A percentile compares a stretch with the other conserved stretches of the same genome.
phyloP scores from a whole-genome alignment of 331 rosid genomes.

The Acacia concinna region DNA sequence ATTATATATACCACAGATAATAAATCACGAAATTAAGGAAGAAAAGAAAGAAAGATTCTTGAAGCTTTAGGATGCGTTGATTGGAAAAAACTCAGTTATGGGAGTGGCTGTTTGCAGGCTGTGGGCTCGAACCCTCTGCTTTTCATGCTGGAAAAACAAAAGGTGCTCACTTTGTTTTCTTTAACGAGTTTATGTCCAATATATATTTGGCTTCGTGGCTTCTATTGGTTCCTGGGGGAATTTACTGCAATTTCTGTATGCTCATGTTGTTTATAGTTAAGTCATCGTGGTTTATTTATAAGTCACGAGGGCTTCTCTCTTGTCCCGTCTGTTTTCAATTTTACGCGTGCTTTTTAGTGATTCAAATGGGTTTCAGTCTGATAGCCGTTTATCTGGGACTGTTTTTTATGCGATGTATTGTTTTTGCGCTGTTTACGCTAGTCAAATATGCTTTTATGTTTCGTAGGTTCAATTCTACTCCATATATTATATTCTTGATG shows the following conservation, averaged over 20 bases:
- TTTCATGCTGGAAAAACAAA: slow-evolving; percentile 47
- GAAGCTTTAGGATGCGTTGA: slow-evolving; percentile 33
- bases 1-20: background rate
- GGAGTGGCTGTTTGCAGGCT: slow-evolving; percentile 39
- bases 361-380: slow-evolving; percentile 22
- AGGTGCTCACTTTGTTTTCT: slow-evolving; percentile 45
- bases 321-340: slow-evolving; percentile 2
- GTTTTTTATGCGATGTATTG: slow-evolving; percentile 5
- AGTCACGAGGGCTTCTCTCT: slow-evolving; percentile 19
- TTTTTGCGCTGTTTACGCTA: slow-evolving; percentile 10
- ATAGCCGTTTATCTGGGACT: background rate
- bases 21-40: background rate
- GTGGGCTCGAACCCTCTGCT: slow-evolving; percentile 44
- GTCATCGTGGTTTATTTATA: slow-evolving; percentile 11
- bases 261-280: background rate
- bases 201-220: slow-evolving; percentile 8
- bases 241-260: background rate
- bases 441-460: background rate
- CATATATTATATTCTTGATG: background rate
- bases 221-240: slow-evolving; percentile 6
- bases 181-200: background rate
- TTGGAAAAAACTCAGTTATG: slow-evolving; percentile 41
- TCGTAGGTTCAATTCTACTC: slow-evolving; percentile 28
- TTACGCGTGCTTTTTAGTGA: slow-evolving; percentile 16
- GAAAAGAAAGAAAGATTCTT: slow-evolving; percentile 31